Conservation (phyloP, 208 protist genomes). For the Trypanosoma platydactyli region DNA sequence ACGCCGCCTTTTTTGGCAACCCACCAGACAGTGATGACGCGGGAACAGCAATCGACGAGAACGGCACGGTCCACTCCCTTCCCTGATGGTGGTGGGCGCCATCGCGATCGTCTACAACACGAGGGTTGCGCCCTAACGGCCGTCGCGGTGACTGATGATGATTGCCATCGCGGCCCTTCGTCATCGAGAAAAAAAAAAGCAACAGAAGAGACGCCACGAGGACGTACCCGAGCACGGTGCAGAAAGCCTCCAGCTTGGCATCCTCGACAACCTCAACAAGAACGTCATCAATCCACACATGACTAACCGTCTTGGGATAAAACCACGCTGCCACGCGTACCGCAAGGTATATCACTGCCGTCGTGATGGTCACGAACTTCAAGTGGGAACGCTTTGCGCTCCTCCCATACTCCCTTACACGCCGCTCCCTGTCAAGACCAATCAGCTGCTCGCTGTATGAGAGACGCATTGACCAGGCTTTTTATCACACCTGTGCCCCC, state of each 20-base stretch:
- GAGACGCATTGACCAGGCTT: conserved; percentile 27
- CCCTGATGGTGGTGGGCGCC: neutral
- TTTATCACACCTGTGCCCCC: neutral
- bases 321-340: conserved; percentile 28
- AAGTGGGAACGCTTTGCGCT: conserved; percentile 31
- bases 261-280: conserved; percentile 75
- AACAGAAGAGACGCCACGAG: conserved; percentile 30
- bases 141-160: too few relatives aligned
- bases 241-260: conserved; percentile 23
- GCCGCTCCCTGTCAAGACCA: conserved; percentile 31
- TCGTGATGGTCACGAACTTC: conserved; percentile 15
- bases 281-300: conserved; percentile 74
- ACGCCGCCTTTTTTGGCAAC: neutral
- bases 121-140: neutral
- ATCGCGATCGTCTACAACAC: neutral
- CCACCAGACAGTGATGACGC: neutral
- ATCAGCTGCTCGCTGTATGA: conserved; percentile 39
- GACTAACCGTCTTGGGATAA: conserved; percentile 35
- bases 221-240: conserved; percentile 20
- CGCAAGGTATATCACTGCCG: conserved; percentile 18
- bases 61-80: neutral
- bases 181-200: conserved; percentile 9
- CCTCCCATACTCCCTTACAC: conserved; percentile 25
- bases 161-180: neutral
- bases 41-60: conserved; percentile 23